Evolutionary conservation across 768 basidiomycete genomes (phyloP).

Genomic region (Leccinum incarnatum): DNA sequence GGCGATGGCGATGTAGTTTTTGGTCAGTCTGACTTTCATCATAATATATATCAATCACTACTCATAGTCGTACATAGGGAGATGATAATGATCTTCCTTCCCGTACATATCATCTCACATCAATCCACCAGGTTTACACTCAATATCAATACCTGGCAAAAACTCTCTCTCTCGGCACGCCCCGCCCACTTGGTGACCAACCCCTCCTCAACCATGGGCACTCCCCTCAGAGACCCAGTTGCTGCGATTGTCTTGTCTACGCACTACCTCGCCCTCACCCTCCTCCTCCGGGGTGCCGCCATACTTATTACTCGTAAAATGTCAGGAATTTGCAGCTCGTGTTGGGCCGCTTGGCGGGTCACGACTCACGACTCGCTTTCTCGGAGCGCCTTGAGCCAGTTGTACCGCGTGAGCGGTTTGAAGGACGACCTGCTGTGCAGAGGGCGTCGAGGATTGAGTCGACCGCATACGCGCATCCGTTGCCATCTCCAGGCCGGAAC

Average conservation of each 20-base stretch:
- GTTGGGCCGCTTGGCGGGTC: conserved; percentile 15
- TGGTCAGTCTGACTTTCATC: not conserved
- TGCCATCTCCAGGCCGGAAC: no score
- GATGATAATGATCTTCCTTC: no score
- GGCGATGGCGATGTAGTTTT: not conserved
- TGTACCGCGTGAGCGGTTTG: no score
- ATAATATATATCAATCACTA: not conserved
- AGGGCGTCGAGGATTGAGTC: no score
- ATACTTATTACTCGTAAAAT: conserved; percentile 25
- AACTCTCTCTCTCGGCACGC: conserved; percentile 38
- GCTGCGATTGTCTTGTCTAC: conserved; percentile 10
- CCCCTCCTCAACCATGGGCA: conserved; percentile 16
- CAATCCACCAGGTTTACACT: not conserved
- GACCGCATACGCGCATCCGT: no score
- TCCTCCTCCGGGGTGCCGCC: conserved; percentile 8
- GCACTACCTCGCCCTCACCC: conserved; percentile 3
- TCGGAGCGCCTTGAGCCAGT: not conserved
- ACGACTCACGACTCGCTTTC: conserved; percentile 4
- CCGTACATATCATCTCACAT: no score
- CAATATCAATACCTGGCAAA: conserved; percentile 6
- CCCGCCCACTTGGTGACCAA: conserved; percentile 42
- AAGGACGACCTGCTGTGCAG: no score
- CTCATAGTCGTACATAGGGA: not conserved
- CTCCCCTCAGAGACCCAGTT: conserved; percentile 18
- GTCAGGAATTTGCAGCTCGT: conserved; percentile 22